Evolutionary conservation across 148 eudicot genomes (phyloP).

Genomic region (Rhododendron vialii): DNA sequence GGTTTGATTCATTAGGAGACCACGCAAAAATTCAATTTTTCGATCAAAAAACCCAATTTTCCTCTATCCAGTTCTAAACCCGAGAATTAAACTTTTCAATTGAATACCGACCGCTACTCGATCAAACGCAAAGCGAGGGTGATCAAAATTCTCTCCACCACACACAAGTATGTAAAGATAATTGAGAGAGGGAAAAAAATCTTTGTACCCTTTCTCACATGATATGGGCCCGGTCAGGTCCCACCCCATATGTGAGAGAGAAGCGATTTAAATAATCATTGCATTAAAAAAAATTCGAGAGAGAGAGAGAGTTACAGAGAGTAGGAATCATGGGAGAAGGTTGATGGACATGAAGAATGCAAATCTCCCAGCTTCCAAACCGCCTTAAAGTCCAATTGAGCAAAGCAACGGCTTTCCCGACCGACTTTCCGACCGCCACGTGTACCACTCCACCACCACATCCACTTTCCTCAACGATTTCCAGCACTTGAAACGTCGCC

Average conservation of each 20-base stretch:
- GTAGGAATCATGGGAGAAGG: slow-evolving; percentile 82
- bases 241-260: too few species aligned
- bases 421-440: slow-evolving; percentile 71
- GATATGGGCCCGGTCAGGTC: too few species aligned
- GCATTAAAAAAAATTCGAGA: not conserved
- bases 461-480: slow-evolving; percentile 25
- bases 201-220: too few species aligned
- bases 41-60: not conserved
- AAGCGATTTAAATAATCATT: too few species aligned
- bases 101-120: too few species aligned
- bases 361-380: slow-evolving; percentile 37
- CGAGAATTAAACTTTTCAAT: not conserved
- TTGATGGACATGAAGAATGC: slow-evolving; percentile 76
- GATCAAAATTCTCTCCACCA: not conserved
- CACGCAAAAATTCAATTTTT: not conserved
- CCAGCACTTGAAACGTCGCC: slow-evolving; percentile 15
- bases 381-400: slow-evolving; percentile 49
- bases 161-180: not conserved
- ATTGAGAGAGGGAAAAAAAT: not conserved
- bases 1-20: not conserved
- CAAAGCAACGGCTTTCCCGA: slow-evolving; percentile 40
- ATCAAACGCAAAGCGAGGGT: not conserved
- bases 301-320: slow-evolving; percentile 38
- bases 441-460: slow-evolving; percentile 36
- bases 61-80: not conserved